A percentile compares a stretch with the other conserved stretches of the same genome.
Evolutionary conservation across 2,329 filamentous ascomycete species (phyloP).

Genomic region (Helotiales sp.): DNA sequence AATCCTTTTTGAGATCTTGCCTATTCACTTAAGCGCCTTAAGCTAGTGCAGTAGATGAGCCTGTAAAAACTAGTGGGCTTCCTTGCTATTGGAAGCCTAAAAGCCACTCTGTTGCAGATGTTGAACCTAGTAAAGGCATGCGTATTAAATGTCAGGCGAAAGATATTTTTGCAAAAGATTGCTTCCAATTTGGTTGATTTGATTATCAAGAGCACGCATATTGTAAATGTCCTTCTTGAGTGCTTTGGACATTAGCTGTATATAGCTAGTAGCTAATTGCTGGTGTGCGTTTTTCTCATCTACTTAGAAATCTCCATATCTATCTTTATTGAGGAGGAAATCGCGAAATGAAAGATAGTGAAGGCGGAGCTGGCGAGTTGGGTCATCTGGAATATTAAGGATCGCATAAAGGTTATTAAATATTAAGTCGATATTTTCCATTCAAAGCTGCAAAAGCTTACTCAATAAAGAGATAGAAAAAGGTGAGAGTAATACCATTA

Average conservation of each 20-base stretch:
- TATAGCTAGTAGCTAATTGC: too few species aligned
- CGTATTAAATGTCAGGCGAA: too few species aligned
- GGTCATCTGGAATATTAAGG: too few species aligned
- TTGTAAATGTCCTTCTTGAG: too few species aligned
- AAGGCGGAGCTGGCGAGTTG: too few species aligned
- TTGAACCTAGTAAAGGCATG: too few species aligned
- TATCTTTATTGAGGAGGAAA: too few species aligned
- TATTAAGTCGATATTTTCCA: conserved; percentile 14
- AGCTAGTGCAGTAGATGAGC: conserved; percentile 10
- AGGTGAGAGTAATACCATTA: conserved; percentile 16
- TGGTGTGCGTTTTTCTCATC: too few species aligned
- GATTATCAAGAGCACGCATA: conserved; percentile 31
- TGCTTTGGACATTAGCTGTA: conserved; percentile 30
- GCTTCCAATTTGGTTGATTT: conserved; percentile 24
- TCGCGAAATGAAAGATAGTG: too few species aligned
- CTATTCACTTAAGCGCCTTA: too few species aligned
- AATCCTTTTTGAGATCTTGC: conserved; percentile 11
- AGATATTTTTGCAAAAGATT: conserved; percentile 23
- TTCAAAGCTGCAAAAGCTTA: conserved; percentile 15
- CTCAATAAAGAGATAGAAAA: conserved; percentile 19
- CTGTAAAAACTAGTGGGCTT: conserved; percentile 13
- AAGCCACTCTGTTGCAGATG: conserved; percentile 17
- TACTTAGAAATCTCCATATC: too few species aligned
- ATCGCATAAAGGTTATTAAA: conserved; percentile 22
- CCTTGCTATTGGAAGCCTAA: not conserved